Conservation (phyloP, 176 grass and related monocot species). For the Oryza meyeriana region DNA sequence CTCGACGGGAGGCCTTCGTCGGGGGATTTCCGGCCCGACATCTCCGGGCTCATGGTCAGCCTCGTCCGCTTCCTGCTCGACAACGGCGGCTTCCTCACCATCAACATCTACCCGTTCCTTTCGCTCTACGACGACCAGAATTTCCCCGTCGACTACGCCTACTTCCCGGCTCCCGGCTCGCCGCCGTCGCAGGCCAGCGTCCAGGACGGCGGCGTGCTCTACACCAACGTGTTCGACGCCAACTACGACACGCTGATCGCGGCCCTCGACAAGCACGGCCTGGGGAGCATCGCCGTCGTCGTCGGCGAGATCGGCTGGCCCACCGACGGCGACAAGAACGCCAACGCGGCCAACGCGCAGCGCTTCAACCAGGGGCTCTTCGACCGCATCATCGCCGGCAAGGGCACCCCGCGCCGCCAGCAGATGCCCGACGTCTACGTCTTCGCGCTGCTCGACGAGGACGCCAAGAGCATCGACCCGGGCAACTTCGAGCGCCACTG, state of each 20-base stretch:
- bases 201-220: constrained; percentile 62
- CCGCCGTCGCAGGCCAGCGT: constrained; percentile 43
- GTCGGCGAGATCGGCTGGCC: constrained; percentile 98
- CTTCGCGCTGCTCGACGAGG: constrained; percentile 87
- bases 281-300: constrained; percentile 59
- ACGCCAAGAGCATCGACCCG: constrained; percentile 75
- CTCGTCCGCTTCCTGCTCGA: constrained; percentile 78
- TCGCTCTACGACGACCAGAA: constrained; percentile 70
- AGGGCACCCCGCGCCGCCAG: constrained; percentile 65
- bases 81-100: constrained; percentile 56
- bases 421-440: constrained; percentile 87
- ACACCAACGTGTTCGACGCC: constrained; percentile 94
- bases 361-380: constrained; percentile 91
- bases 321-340: constrained; percentile 75
- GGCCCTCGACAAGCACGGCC: constrained; percentile 82
- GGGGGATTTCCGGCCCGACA: constrained; percentile 86
- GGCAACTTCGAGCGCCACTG: constrained; percentile 98
- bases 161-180: constrained; percentile 52
- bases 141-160: constrained; percentile 89
- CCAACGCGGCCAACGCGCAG: constrained; percentile 46
- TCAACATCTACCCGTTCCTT: constrained; percentile 99
- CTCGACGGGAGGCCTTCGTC: constrained; percentile 45
- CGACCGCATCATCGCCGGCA: constrained; percentile 56
- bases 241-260: constrained; percentile 96
- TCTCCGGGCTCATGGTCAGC: constrained; percentile 56